Base-by-base conservation (phyloP, 345 rosid genomes). In the Firmiana major region DNA sequence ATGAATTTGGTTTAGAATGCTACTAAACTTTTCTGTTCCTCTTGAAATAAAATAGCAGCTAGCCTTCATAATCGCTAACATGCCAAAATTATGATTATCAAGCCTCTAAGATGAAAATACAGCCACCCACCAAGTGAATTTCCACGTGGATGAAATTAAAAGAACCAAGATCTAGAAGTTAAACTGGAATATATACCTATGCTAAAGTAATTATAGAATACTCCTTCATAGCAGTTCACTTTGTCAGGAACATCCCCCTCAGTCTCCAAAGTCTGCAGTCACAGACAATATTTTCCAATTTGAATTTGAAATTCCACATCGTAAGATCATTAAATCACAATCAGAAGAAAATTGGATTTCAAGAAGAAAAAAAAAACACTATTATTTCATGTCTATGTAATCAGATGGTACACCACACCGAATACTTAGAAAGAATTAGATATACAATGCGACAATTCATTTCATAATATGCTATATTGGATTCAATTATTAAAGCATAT, bases 131-230 rank as follows among this genome's bases (percentile, higher is more conserved):
- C 69, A 65, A 11, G 51, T 24, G 24, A 69, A 74, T 71, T 42
- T 54, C 38, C 63, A 64, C 40, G 48, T 7, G 19, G 31, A 67
- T 0, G n/a, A 53, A 43, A 13, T 54, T 58, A 34, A 63, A 75
- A 51, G 5, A 5, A 7, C 46, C 38, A 22, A 40, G 43, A 73
- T 73, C n/a, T 40, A 40, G 54, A 77, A 67, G 49, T 69, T 63
- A 65, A 74, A 24, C 19, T 51, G 77, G 34, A 75, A 79, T 87
- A 92, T 71, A 78, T 87, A 93, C 98, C 99, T 83, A 96, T 87
- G 81, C 99, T 94, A 82, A 89, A 96, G 86, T 96, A 96, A 83
- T 92, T 96, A 82, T 94, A 94, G 74, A 96, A 94, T 22, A 93
- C 94, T 81, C 99, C 98, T 81, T 86, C 94, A 75, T 91, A 89